phyloP scores from a whole-genome alignment of 306 rosid genomes.

The Vigna mungo region DNA sequence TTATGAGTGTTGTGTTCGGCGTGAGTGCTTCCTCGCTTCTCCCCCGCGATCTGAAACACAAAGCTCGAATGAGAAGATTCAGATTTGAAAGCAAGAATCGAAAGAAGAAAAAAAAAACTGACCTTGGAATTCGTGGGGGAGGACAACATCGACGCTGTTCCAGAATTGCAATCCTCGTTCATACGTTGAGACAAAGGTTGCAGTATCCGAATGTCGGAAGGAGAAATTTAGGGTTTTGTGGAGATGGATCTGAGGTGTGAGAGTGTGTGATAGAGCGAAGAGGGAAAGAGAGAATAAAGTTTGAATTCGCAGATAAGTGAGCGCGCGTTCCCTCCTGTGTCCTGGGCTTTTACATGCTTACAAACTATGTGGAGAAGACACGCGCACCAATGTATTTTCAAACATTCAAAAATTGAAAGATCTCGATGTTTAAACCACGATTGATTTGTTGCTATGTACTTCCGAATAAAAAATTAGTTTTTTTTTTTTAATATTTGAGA shows the following conservation, averaged over 20 bases:
- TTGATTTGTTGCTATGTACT: no score
- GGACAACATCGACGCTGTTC: background rate
- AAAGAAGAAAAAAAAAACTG: background rate
- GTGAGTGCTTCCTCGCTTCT: slow-evolving; percentile 58
- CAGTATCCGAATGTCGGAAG: background rate
- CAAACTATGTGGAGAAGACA: background rate
- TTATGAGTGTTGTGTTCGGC: slow-evolving; percentile 53
- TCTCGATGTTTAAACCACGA: background rate
- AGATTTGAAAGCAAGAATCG: slow-evolving; percentile 9
- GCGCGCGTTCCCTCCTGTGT: background rate
- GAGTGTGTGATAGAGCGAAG: background rate
- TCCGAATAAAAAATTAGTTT: no score
- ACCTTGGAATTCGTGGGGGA: slow-evolving; percentile 65
- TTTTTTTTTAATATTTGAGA: no score
- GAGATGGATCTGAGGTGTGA: slow-evolving; percentile 24
- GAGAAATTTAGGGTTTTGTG: slow-evolving; percentile 36
- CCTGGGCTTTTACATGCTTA: background rate
- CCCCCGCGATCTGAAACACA: slow-evolving; percentile 52
- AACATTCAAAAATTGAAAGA: slow-evolving; percentile 7
- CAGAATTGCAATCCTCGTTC: slow-evolving; percentile 53
- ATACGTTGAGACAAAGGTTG: slow-evolving; percentile 27
- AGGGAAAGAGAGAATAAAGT: background rate
- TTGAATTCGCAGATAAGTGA: background rate
- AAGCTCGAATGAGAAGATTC: background rate
- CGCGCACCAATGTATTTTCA: background rate